Evolutionary conservation across 73 alveolate species (phyloP), one percentile per base, ranked within the genome.

Genomic region (Symbiodinium natans): DNA sequence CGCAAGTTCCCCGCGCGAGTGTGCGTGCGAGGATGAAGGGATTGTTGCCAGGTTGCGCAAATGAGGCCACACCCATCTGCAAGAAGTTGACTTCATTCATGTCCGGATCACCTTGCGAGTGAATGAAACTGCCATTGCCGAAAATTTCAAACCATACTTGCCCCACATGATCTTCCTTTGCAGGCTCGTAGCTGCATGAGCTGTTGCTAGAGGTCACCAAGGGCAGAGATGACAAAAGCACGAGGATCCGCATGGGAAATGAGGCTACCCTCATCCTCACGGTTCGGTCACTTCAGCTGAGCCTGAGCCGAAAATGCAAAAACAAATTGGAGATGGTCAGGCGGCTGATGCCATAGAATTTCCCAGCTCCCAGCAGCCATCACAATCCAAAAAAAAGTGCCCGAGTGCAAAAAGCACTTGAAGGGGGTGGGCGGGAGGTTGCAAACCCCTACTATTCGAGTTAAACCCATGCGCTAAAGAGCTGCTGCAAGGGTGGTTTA

Each of bases 261-360:
- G 36, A 27, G 40, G 80, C 80, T 25, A 8, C 13, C 80, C 40
- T 63, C 80, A 63, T 63, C 80, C 27, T 11, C 80, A 63, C 80
- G 80, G 80, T 63, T 63, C 80, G 80, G 80, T 63, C 40, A 63
- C 80, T 63, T 63, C 80, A 36, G 75, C 80, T 36, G 80, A 31
- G 5, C 77, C 25, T 63, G 80, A 63, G 80, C 80, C 80, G 80
- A 63, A 63, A 63, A 36, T 23, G 40, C 34, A 63, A 63, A 59
- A 63, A 63, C 7, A 5, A 63, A 63, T 63, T 27, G 80, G 80
- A 29, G 27, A 19, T 9, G 77, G 77, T 63, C 77, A 63, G 25
- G 77, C 40, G 77, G 77, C 77, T 34, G 1, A 63, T 63, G 77
- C n/a, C n/a, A n/a, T n/a, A n/a, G n/a, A n/a, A n/a, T n/a, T n/a